Percentiles rank a stretch among this genome's conserved stretches.
These are phyloP conservation scores for Benincasa hispida DNA, from an alignment of 306 rosid genomes.

Conservation along the genomic window DNA sequence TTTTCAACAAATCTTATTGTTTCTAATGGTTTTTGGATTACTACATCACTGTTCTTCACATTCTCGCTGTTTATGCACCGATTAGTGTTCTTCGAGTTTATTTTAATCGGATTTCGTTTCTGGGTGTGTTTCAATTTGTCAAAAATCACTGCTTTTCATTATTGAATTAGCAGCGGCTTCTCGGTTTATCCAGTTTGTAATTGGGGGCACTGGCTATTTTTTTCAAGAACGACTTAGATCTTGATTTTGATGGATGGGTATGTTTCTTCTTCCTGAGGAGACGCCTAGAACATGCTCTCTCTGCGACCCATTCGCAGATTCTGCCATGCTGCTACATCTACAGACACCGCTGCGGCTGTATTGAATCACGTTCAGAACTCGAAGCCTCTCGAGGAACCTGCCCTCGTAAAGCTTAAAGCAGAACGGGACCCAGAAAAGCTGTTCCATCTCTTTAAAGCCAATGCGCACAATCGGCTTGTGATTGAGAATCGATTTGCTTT, in stretches of 20 bases:
- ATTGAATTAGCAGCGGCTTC: background rate
- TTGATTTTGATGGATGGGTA: conserved; percentile 27
- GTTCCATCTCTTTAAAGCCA: conserved; percentile 46
- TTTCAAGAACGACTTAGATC: conserved; percentile 7
- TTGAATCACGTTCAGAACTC: conserved; percentile 6
- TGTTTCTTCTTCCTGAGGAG: conserved; percentile 19
- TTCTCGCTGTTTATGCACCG: background rate
- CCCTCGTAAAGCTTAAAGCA: conserved; percentile 39
- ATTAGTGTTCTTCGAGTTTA: background rate
- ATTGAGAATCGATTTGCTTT: conserved; percentile 53
- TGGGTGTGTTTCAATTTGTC: conserved; percentile 2
- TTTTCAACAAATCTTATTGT: background rate
- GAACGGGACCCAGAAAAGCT: conserved; percentile 56
- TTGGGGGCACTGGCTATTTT: background rate
- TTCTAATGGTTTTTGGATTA: background rate
- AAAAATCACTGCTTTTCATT: background rate
- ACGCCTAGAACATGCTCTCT: conserved; percentile 49
- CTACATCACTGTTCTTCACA: background rate
- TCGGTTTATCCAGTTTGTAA: background rate
- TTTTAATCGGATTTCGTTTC: background rate
- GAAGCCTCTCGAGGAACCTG: conserved; percentile 32
- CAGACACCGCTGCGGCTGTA: conserved; percentile 2
- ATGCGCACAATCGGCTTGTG: conserved; percentile 49
- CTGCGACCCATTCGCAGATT: conserved; percentile 62
- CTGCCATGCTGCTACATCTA: conserved; percentile 19